Evolutionary conservation across 352 stramenopile species (phyloP), one percentile per base, ranked within the genome.

Genomic region (Globisporangium barbulae): DNA sequence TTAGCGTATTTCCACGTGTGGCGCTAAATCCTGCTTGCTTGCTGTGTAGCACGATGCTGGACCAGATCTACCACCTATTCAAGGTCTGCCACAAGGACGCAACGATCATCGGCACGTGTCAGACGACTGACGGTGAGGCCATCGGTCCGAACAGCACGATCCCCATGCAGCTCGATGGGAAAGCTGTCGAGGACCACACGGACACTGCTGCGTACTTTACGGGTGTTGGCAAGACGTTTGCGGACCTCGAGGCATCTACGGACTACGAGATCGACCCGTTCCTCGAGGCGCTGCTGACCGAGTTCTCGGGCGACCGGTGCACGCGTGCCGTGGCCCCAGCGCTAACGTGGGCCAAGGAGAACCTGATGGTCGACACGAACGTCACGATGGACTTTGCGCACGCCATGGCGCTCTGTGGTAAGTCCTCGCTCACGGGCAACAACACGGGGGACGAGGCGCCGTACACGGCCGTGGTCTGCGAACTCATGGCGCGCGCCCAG

Each of bases 1-100:
- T 47, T 45, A 4, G 30, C n/a, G 52, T n/a, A 33, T 63, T 13
- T 56, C 10, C 31, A 45, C 31, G 8, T 44, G 3, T 45, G 17
- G 8, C 31, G n/a, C 17, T 53, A 25, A n/a, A 21, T 52, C 19
- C 50, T 48, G 4, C 42, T 48, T 57, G 45, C 10, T 49, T 50
- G n/a, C 12, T 63, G 37, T 48, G 55, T 30, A 79, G 64, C 50
- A 71, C 80, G 25, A 86, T 76, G 65, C 33, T 84, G 5, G 83
- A 89, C 28, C 70, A 85, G 60, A 59, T 89, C 45, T 91, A 88
- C 57, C 79, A 81, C 42, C 77, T 90, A 54, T 79, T 80, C 56
- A 79, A 89, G 61, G 76, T 68, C 44, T 91, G 80, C 66, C 83
- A 77, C 50, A 69, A 73, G 60, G 80, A 59, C 47, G 21, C 68